A percentile compares a stretch with the other conserved stretches of the same genome.
These are phyloP conservation scores for Fraxinus floribunda DNA, from an alignment of 305 asterid genomes.

Conservation along the genomic window DNA sequence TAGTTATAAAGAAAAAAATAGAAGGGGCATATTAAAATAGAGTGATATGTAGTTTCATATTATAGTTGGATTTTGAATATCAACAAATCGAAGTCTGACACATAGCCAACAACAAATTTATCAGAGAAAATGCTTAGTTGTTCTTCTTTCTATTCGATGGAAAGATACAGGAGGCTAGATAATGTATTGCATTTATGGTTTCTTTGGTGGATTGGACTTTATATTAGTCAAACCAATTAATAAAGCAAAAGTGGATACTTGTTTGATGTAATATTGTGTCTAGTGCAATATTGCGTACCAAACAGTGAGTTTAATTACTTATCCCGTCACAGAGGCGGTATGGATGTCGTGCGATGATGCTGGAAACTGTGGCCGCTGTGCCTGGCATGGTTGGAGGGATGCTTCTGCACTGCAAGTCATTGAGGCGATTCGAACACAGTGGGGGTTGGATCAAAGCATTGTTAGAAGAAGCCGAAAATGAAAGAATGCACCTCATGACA, in stretches of 20 bases:
- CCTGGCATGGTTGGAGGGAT: constrained; percentile 57
- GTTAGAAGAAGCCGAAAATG: constrained; percentile 45
- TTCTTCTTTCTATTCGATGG: background rate
- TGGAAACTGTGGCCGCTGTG: constrained; percentile 52
- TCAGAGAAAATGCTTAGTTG: background rate
- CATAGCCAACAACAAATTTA: background rate
- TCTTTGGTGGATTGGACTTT: background rate
- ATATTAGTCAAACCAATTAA: background rate
- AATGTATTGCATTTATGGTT: background rate
- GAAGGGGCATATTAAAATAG: background rate
- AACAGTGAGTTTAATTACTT: background rate
- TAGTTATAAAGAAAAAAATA: background rate
- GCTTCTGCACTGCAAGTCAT: constrained; percentile 36
- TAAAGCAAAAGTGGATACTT: background rate
- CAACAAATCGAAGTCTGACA: background rate
- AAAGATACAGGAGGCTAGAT: background rate
- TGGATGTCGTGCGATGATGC: constrained; percentile 49
- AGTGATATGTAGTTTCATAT: background rate
- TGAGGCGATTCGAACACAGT: constrained; percentile 41
- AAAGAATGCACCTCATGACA: constrained; percentile 50
- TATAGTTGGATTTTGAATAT: background rate
- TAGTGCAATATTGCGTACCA: background rate
- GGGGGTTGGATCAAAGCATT: constrained; percentile 48
- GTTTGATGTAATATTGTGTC: background rate
- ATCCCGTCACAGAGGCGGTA: constrained; percentile 38